Conservation (phyloP, 805 yeast genomes). For the Aciculoconidium aculeatum region DNA sequence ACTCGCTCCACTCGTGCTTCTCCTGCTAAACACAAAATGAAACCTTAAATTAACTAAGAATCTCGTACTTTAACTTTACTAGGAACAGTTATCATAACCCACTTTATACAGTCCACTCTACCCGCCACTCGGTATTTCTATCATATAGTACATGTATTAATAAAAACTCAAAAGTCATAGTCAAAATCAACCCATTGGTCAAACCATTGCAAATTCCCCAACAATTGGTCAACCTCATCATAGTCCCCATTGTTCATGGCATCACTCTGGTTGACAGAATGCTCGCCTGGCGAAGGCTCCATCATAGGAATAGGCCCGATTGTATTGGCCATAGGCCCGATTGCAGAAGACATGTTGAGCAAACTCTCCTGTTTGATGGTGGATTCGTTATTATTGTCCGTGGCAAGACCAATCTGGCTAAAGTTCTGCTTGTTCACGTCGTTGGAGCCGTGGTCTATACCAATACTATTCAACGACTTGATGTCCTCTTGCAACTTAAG, state of each 20-base stretch:
- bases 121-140: too few species aligned
- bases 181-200: slow-evolving; percentile 44
- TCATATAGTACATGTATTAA: too few species aligned
- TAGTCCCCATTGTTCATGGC: slow-evolving; percentile 7
- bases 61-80: too few species aligned
- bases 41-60: too few species aligned
- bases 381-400: slow-evolving; percentile 5
- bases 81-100: too few species aligned
- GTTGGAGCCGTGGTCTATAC: slow-evolving; percentile 49
- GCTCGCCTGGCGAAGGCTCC: slow-evolving; percentile 1
- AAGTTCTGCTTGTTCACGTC: slow-evolving; percentile 46
- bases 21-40: too few species aligned
- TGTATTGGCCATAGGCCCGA: too few species aligned
- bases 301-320: too few species aligned
- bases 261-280: neutral
- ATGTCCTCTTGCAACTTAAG: slow-evolving; percentile 40
- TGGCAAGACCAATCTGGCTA: slow-evolving; percentile 37
- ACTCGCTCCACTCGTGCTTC: too few species aligned
- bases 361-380: too few species aligned
- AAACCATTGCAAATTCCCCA: slow-evolving; percentile 49
- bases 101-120: too few species aligned
- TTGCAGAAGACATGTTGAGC: too few species aligned
- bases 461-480: slow-evolving; percentile 31
- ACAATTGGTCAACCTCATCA: slow-evolving; percentile 22
- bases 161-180: slow-evolving; percentile 10